Evolutionary conservation across 1,284 basidiomycete genomes (phyloP).

Genomic region (Ustilago loliicola): DNA sequence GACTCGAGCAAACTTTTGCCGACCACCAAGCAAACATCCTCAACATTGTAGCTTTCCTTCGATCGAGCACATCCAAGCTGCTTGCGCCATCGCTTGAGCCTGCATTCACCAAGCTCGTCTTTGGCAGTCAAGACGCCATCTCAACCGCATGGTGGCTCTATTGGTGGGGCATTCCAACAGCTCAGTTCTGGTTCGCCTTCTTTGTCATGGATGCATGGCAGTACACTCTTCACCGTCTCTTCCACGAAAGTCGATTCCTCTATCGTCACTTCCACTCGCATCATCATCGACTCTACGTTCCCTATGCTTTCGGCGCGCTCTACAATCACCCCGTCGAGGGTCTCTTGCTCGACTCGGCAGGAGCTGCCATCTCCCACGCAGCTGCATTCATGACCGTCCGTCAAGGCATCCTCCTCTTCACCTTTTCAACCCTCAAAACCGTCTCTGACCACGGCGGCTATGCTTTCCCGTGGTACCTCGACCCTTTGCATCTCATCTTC

Average conservation of each 20-base stretch:
- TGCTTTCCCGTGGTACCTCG: slow-evolving; percentile 83
- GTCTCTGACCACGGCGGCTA: slow-evolving; percentile 99
- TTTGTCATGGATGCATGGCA: slow-evolving; percentile 98
- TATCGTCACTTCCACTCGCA: slow-evolving; percentile 93
- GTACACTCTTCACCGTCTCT: slow-evolving; percentile 91
- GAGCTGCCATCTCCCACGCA: slow-evolving; percentile 83
- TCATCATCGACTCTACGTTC: slow-evolving; percentile 96
- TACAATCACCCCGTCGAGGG: slow-evolving; percentile 98
- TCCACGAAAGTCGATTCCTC: slow-evolving; percentile 91
- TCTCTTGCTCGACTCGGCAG: slow-evolving; percentile 87
- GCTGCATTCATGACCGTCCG: slow-evolving; percentile 81
- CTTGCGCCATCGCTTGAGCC: slow-evolving; percentile 25
- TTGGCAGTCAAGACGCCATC: slow-evolving; percentile 44
- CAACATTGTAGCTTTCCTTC: slow-evolving; percentile 28
- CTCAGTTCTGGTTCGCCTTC: slow-evolving; percentile 84
- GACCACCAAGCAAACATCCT: slow-evolving; percentile 73
- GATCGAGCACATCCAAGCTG: slow-evolving; percentile 19
- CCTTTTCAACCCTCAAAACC: slow-evolving; percentile 88
- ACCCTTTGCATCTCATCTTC: slow-evolving; percentile 81
- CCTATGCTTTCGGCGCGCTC: slow-evolving; percentile 95
- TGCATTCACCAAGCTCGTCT: slow-evolving; percentile 28
- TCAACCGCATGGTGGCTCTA: slow-evolving; percentile 79
- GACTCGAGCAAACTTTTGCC: slow-evolving; percentile 58
- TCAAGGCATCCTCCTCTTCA: slow-evolving; percentile 83
- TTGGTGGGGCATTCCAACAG: slow-evolving; percentile 91